A percentile compares a stretch with the other conserved stretches of the same genome.
Evolutionary conservation across 768 basidiomycete species (phyloP).

Genomic region (Cubamyces sp.): DNA sequence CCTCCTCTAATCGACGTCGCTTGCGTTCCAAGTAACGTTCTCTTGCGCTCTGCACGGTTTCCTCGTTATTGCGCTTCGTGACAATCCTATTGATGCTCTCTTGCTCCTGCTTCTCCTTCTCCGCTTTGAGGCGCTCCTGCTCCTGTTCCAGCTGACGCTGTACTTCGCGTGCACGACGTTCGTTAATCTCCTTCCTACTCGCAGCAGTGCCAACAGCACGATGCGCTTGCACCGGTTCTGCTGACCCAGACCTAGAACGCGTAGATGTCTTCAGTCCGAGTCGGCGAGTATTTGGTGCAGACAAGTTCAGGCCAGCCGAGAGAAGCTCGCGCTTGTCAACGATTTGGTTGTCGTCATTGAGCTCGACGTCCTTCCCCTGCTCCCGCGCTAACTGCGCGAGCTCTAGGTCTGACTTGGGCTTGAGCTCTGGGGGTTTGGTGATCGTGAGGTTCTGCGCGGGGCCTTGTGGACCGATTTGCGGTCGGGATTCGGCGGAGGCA

Average conservation of each 20-base stretch:
- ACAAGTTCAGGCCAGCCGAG: conserved; percentile 89
- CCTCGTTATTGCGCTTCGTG: conserved; percentile 74
- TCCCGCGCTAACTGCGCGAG: conserved; percentile 69
- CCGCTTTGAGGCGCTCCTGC: conserved; percentile 56
- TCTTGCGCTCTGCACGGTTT: conserved; percentile 72
- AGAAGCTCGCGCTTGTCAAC: conserved; percentile 94
- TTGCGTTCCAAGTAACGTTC: conserved; percentile 82
- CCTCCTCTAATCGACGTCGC: conserved; percentile 66
- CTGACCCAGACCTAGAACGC: conserved; percentile 30
- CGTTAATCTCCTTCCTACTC: conserved; percentile 78
- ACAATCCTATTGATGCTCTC: conserved; percentile 69
- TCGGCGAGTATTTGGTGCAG: conserved; percentile 77
- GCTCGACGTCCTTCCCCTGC: conserved; percentile 84
- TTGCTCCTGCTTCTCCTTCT: conserved; percentile 61
- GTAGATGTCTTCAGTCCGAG: conserved; percentile 49
- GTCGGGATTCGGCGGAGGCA: conserved; percentile 48
- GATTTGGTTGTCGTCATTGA: conserved; percentile 97
- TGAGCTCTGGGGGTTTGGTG: conserved; percentile 67
- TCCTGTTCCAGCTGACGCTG: conserved; percentile 80
- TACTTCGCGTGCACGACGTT: conserved; percentile 79
- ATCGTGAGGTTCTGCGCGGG: conserved; percentile 73
- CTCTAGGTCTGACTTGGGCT: conserved; percentile 70
- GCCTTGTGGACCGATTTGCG: conserved; percentile 64
- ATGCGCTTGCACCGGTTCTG: conserved; percentile 51
- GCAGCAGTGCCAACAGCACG: conserved; percentile 88